Base-by-base conservation (phyloP, 345 rosid species). In the Corchorus capsularis region DNA sequence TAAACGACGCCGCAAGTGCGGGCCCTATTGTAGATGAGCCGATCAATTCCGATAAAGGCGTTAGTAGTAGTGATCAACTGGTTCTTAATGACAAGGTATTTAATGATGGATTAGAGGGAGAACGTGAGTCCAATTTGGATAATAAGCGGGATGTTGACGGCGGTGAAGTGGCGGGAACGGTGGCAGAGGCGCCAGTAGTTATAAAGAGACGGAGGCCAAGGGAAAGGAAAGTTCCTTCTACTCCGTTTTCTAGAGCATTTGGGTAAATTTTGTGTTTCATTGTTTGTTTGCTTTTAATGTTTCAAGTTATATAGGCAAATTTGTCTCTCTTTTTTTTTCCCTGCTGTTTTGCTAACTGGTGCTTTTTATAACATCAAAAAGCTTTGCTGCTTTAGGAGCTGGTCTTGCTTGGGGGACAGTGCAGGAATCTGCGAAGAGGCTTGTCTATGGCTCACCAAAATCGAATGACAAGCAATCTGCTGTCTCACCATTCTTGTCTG, bases 331-430 rank as follows among this genome's bases (percentile, higher is more conserved):
- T 43, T 62, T 20, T 45, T 13, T 43, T 15, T 4, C 46, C 46
- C 1, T 56, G 47, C 56, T 27, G 6, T 16, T 53, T 75, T 27
- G 49, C 73, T 75, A 57, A 75, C 73, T 55, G 45, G 47, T 62
- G 50, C 14, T 66, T 73, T 60, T 32, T 55, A 16, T 83, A 81
- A 83, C 72, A 62, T 80, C 61, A 83, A 77, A 89, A 89, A 96
- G 99, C 95, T 96, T 96, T 88, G 97, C 97, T 82, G 91, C 94
- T 82, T 89, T 96, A 79, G 99, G 98, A 85, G 99, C 97, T 74
- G 98, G 95, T 75, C 92, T 96, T 74, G 99, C 97, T 17, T 96
- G 97, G 97, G 99, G 98, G 79, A 89, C 94, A 37, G 71, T 92
- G 82, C 91, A 93, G 83, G 99, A 96, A 86, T 92, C 98, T 41